These are phyloP conservation scores for Vitellaria paradoxa DNA, from an alignment of 179 eudicot genomes.

Conservation along the genomic window DNA sequence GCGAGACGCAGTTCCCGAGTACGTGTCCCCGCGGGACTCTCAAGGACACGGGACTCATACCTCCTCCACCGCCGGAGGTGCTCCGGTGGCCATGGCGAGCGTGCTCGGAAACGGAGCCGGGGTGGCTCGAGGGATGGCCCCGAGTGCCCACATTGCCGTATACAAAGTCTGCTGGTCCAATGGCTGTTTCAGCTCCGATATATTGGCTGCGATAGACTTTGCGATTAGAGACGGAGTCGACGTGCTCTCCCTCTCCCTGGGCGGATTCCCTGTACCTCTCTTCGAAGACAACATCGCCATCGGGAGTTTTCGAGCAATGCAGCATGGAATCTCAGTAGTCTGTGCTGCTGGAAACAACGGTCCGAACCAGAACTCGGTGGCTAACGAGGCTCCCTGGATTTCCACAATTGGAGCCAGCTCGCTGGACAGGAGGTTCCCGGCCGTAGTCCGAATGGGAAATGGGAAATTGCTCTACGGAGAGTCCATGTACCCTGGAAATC, in stretches of 20 bases:
- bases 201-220: conserved; percentile 75
- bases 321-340: conserved; percentile 67
- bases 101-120: conserved; percentile 72
- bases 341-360: conserved; percentile 91
- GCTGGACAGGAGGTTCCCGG: conserved; percentile 74
- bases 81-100: conserved; percentile 51
- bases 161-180: conserved; percentile 88
- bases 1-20: conserved; percentile 37
- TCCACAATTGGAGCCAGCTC: conserved; percentile 87
- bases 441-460: conserved; percentile 51
- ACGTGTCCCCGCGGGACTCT: conserved; percentile 74
- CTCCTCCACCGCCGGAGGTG: conserved; percentile 72
- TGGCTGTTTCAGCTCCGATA: conserved; percentile 86
- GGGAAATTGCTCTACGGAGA: conserved; percentile 75
- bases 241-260: conserved; percentile 74
- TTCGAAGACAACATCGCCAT: conserved; percentile 81
- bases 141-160: conserved; percentile 72
- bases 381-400: conserved; percentile 89
- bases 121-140: conserved; percentile 83
- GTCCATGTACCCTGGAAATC: conserved; percentile 65
- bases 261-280: conserved; percentile 76
- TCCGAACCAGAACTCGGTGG: conserved; percentile 57
- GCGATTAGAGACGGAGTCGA: conserved; percentile 85
- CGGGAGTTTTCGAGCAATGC: conserved; percentile 79
- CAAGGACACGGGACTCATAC: conserved; percentile 94